Conservation (phyloP, 2,329 filamentous ascomycete genomes). For the Fusarium staphyleae region DNA sequence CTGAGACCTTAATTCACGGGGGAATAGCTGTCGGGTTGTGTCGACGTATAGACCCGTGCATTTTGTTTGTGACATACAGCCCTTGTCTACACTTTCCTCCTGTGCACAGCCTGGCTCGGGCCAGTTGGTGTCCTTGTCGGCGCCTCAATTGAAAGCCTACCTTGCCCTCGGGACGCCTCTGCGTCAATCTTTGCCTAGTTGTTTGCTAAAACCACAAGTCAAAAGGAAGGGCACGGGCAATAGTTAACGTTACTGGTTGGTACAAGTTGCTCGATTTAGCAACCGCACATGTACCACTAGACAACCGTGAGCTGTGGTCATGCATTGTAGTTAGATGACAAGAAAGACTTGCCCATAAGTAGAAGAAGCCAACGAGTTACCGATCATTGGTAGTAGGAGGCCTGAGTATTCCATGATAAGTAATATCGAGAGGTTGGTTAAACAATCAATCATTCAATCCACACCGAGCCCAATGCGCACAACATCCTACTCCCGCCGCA, state of each 20-base stretch:
- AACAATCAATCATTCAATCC: too few relatives aligned
- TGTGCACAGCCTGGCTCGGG: conserved; percentile 7
- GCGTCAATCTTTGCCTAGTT: conserved; percentile 19
- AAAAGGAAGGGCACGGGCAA: not conserved
- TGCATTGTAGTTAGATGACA: too few relatives aligned
- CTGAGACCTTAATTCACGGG: not conserved
- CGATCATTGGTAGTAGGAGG: too few relatives aligned
- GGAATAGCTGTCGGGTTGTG: not conserved
- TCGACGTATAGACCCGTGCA: not conserved
- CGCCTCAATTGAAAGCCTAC: conserved; percentile 14
- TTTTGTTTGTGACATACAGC: not conserved
- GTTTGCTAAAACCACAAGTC: conserved; percentile 12
- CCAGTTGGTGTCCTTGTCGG: conserved; percentile 1
- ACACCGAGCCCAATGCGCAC: too few relatives aligned
- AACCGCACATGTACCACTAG: too few relatives aligned
- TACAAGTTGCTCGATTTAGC: not conserved
- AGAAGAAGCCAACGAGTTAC: too few relatives aligned
- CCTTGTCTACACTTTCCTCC: not conserved
- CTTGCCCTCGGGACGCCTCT: conserved; percentile 11
- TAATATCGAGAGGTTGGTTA: too few relatives aligned
- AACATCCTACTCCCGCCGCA: too few relatives aligned
- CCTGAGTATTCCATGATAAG: too few relatives aligned
- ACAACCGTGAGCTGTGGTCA: too few relatives aligned
- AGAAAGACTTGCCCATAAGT: too few relatives aligned
- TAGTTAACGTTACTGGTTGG: conserved; percentile 19